Evolutionary conservation across 2,329 filamentous ascomycete genomes (phyloP), one percentile per base, ranked within the genome.

Genomic region (Xenoacremonium recifei): DNA sequence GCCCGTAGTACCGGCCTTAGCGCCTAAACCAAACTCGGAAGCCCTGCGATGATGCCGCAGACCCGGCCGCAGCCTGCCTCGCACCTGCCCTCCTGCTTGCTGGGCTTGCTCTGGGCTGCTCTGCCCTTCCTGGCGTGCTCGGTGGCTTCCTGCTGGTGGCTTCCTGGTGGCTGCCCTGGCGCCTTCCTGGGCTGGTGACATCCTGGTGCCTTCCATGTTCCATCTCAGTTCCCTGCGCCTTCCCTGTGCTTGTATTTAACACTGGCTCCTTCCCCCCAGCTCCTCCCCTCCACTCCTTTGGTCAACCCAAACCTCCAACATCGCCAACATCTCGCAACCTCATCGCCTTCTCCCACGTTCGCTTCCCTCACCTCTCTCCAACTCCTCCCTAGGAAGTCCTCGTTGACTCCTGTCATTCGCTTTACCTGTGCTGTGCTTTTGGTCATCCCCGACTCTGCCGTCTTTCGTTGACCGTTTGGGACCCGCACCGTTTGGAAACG

Each of bases 371-470:
- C 63, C 64, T 58, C 57, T 57, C 55, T 46, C 64, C 63, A 55
- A 54, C 53, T 54, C 61, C 62, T n/a, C n/a, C 61, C 65, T 77
- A 80, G 80, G 80, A 84, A 84, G 79, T 81, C 80, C 81, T 84
- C 80, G 80, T 76, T 70, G 81, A 75, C 80, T 84, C 81, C 80
- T 82, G 80, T 84, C 81, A 82, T 79, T 85, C 81, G 81, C 81
- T 85, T 82, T 71, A 67, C 64, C 62, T 66, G 66, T 72, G 65
- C 70, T 72, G n/a, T n/a, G n/a, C n/a, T 53, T 53, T 36, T 51
- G 21, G 50, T 47, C 40, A 48, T 45, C 37, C 37, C 30, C 30
- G 7, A 15, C n/a, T n/a, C n/a, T 7, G 32, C 52, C 39, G 19
- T 41, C 42, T 39, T 33, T 54, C 38, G 32, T 45, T 37, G 18